Evolutionary conservation across 257 asterid species (phyloP).

Genomic region (Nicotiana obtusifolia): DNA sequence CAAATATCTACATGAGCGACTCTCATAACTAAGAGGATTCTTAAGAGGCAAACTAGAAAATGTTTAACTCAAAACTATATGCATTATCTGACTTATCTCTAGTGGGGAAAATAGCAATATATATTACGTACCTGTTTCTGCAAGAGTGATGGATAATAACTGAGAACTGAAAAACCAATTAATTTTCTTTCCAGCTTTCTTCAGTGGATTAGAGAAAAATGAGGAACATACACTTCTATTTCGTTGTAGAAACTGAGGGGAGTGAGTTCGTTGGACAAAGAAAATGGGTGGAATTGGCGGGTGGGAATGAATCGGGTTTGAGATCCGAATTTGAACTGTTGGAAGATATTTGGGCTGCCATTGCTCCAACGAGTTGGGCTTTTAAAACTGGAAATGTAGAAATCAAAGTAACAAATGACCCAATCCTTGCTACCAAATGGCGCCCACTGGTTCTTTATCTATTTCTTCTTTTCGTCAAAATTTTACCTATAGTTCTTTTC

Average conservation of each 20-base stretch:
- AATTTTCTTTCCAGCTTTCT: background rate
- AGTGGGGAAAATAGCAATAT: background rate
- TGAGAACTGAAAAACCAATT: background rate
- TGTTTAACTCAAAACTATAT: background rate
- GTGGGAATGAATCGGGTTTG: background rate
- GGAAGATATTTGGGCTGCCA: background rate
- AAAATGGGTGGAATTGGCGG: background rate
- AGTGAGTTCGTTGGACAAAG: background rate
- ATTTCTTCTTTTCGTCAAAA: background rate
- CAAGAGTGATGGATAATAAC: background rate
- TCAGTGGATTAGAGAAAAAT: background rate
- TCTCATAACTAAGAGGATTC: slow-evolving; percentile 7
- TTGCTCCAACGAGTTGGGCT: background rate
- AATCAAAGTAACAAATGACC: background rate
- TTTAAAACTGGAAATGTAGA: background rate
- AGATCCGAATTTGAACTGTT: background rate
- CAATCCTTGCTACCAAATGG: background rate
- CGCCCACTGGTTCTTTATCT: too few species aligned
- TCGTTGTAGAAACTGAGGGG: background rate
- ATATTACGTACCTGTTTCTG: background rate
- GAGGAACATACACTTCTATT: background rate
- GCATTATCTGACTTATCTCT: background rate
- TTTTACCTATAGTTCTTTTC: too few species aligned
- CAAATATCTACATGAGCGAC: background rate
- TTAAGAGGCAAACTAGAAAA: background rate